Evolutionary conservation across 139 green algal species (phyloP).

Genomic region (Tetradesmus obliquus): DNA sequence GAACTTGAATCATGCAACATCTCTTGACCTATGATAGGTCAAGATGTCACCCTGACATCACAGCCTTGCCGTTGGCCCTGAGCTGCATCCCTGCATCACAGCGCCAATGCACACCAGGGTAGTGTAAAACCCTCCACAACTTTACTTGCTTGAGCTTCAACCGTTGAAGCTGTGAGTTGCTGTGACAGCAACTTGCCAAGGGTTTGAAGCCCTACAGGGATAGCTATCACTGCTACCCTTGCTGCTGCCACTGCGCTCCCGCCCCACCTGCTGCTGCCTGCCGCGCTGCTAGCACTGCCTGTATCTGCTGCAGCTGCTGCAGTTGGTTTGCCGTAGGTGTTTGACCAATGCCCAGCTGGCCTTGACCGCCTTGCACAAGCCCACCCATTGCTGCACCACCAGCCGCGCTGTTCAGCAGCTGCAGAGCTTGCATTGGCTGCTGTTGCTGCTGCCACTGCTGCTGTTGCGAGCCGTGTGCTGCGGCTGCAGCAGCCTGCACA

Average conservation of each 20-base stretch:
- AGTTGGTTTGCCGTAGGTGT: not conserved
- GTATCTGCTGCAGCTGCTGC: not conserved
- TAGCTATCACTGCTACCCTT: not conserved
- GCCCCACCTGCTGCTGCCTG: not conserved
- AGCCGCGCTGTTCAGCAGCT: not conserved
- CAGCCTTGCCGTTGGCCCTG: too few relatives aligned
- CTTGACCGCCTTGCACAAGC: not conserved
- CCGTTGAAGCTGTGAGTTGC: too few relatives aligned
- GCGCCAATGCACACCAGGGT: too few relatives aligned
- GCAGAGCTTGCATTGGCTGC: not conserved
- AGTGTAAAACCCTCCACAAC: too few relatives aligned
- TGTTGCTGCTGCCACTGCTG: not conserved
- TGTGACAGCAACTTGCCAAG: too few relatives aligned
- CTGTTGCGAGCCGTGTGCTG: not conserved
- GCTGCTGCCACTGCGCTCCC: not conserved
- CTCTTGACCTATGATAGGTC: too few relatives aligned
- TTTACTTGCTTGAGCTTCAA: too few relatives aligned
- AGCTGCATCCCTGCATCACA: too few relatives aligned
- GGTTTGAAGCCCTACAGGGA: not conserved
- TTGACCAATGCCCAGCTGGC: not conserved
- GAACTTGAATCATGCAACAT: too few relatives aligned
- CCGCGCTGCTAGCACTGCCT: not conserved
- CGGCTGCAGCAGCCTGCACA: not conserved
- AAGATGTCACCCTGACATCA: too few relatives aligned
- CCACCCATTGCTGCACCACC: not conserved